Evolutionary conservation across 345 rosid species (phyloP), one percentile per base, ranked within the genome.

Genomic region (Salix koriyanagi): DNA sequence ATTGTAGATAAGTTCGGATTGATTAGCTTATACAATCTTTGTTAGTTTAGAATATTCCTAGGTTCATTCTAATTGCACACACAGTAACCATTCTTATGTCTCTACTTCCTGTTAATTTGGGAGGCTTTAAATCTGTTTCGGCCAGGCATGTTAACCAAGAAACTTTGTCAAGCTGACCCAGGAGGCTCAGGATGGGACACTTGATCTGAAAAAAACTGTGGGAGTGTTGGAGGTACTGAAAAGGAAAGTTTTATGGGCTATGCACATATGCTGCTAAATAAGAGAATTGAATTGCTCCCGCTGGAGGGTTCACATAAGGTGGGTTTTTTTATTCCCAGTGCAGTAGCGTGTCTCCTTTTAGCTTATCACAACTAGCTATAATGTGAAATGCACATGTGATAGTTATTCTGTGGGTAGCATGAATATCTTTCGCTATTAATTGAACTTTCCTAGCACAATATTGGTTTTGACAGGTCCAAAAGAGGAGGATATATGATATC

Each of bases 401-500:
- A 3, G 12, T 36, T 30, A 26, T 30, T 39, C 21, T 50, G 19
- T 13, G 16, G 50, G 50, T 50, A 52, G 37, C 52, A 48, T 19
- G 25, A 13, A n/a, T 15, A 65, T 65, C 68, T 30, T 26, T 65
- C n/a, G 68, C 10, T n/a, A 7, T 41, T 26, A 21, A 42, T 61
- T 34, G n/a, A 71, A 71, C 39, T 44, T 16, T 73, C n/a, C 23
- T 54, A 12, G 23, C 61, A 54, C 34, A 30, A 26, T 50, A 28
- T 16, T 71, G 61, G 28, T 75, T 72, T 74, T 70, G 13, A 73
- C 84, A 90, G 97, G 97, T 92, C 42, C 95, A 92, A 75, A 92
- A 92, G 83, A 87, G 97, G 85, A 90, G 95, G 84, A 92, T 92
- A 80, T 90, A 92, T 80, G 97, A 92, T 81, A 92, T 88, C 64